Evolutionary conservation across 352 stramenopile genomes (phyloP).

Genomic region (Blastocystis sp.): DNA sequence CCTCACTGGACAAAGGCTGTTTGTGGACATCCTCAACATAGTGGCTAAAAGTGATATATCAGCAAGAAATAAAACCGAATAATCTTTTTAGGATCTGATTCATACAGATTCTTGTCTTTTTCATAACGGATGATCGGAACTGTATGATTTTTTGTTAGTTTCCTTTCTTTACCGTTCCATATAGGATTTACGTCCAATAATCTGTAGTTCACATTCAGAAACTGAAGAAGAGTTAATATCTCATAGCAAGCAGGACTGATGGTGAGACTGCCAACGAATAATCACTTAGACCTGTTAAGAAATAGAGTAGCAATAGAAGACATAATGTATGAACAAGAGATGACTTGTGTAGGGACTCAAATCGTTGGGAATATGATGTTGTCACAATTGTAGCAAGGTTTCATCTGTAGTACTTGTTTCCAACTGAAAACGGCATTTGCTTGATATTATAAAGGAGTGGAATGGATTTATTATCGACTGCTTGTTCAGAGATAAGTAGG

Average conservation of each 20-base stretch:
- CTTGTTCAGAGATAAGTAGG: no score
- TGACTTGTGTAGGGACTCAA: neutral
- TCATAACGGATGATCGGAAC: conserved; percentile 58
- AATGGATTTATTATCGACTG: no score
- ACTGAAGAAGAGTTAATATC: conserved; percentile 51
- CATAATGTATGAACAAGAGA: neutral
- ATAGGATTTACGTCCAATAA: conserved; percentile 54
- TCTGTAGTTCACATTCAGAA: conserved; percentile 20
- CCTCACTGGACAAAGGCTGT: conserved; percentile 7
- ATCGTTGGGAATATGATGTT: no score
- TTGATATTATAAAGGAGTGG: no score
- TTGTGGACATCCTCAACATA: conserved; percentile 46
- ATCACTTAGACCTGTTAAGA: conserved; percentile 37
- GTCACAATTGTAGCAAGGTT: no score
- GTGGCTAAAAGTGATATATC: conserved; percentile 6
- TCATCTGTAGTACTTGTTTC: no score
- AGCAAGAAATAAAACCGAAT: neutral
- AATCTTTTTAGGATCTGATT: conserved; percentile 51
- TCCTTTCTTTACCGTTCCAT: conserved; percentile 2
- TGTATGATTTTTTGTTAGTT: conserved; percentile 13
- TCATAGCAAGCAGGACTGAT: conserved; percentile 45
- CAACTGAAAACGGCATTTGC: no score
- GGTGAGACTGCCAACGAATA: neutral
- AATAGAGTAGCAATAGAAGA: conserved; percentile 36
- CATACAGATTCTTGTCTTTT: conserved; percentile 29